Evolutionary conservation across 1,284 basidiomycete species (phyloP).

Genomic region (Cerrena zonata): DNA sequence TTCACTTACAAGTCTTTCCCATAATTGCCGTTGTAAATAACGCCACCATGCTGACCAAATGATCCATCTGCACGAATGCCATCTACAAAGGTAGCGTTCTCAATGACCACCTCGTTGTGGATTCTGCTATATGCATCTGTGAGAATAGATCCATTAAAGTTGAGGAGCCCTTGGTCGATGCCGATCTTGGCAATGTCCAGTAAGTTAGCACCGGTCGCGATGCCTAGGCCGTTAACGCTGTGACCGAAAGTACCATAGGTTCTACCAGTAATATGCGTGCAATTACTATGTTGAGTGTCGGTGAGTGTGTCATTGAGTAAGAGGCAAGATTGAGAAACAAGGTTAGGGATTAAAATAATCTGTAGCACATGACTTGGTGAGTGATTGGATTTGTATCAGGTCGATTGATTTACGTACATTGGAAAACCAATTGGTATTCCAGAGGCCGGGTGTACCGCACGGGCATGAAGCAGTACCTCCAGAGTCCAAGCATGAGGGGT

Average conservation of each 20-base stretch:
- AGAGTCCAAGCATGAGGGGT: constrained; percentile 44
- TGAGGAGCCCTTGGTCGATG: constrained; percentile 46
- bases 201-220: constrained; percentile 57
- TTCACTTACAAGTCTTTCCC: constrained; percentile 54
- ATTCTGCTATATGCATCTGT: constrained; percentile 43
- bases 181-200: constrained; percentile 54
- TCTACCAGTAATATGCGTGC: constrained; percentile 46
- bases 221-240: constrained; percentile 39
- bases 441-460: constrained; percentile 50
- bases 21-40: constrained; percentile 63
- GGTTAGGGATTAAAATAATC: constrained; percentile 55
- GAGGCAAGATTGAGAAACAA: constrained; percentile 52
- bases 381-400: no score
- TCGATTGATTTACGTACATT: no score
- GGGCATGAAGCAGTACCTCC: constrained; percentile 47
- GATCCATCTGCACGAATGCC: constrained; percentile 60
- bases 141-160: constrained; percentile 37
- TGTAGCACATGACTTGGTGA: constrained; percentile 21
- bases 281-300: constrained; percentile 37
- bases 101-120: constrained; percentile 45
- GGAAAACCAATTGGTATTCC: constrained; percentile 70
- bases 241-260: constrained; percentile 46
- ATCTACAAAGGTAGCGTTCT: constrained; percentile 41
- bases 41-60: constrained; percentile 56
- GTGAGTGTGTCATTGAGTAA: constrained; percentile 43